Evolutionary conservation across 2,329 filamentous ascomycete genomes (phyloP), one percentile per base, ranked within the genome.

Genomic region (Parafenestella ontariensis): DNA sequence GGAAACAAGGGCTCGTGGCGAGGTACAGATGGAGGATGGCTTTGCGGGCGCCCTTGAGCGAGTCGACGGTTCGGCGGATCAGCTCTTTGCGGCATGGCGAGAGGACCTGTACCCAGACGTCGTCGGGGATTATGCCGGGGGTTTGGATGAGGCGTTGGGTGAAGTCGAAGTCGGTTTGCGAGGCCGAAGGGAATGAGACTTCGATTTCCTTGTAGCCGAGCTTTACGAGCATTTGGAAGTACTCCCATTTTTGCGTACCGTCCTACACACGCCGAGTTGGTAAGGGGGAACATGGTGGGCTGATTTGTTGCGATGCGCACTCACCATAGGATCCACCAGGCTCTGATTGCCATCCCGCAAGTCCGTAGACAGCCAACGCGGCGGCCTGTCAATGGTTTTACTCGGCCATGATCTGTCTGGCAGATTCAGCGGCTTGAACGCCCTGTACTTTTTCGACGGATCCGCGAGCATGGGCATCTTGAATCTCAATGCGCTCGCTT

Each of bases 181-280:
- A 96, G 13, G 94, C 92, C 0, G 92, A 96, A 45, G 94, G 94
- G 79, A 96, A 98, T 4, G 93, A 95, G 18, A 97, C 89, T 75
- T 98, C 94, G 63, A 98, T 97, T 79, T 98, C 94, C 80, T 97
- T 98, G 84, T 96, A 98, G 66, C 95, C 94, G 45, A 97, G 84
- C 58, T 94, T 87, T 69, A 89, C 87, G 49, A 98, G 86, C 92
- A 96, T 96, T 78, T 93, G 88, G 83, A 98, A 98, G 83, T 93
- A 98, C 58, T 84, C 83, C 87, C 90, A 95, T 80, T 98, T 98
- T 82, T 97, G 92, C 44, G 96, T 91, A 65, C 92, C 92, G 72
- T 92, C 95, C 91, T 95, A 41, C 21, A 37, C 33, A 23, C 36
- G 20, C 42, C 33, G 11, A 9, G 40, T 53, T 40, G 45, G 5